phyloP scores from a whole-genome alignment of 306 rosid genomes.

The Betula pendula region DNA sequence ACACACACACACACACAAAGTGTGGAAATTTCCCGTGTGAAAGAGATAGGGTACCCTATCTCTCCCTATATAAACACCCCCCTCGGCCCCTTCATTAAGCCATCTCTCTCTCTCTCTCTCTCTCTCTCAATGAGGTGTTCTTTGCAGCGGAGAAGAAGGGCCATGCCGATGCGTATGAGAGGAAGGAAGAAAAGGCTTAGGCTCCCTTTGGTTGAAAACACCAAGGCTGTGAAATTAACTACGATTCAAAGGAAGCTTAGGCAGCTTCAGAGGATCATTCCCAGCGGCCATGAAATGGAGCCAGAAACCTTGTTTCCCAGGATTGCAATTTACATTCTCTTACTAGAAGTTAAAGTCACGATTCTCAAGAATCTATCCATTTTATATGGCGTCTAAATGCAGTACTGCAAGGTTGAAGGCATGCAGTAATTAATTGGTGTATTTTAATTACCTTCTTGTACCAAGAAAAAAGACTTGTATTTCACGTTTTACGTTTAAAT shows the following conservation, averaged over 20 bases:
- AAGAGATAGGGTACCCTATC: neutral
- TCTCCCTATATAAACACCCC: slow-evolving; percentile 20
- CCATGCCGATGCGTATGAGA: slow-evolving; percentile 38
- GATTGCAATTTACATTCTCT: slow-evolving; percentile 51
- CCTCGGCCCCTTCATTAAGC: slow-evolving; percentile 6
- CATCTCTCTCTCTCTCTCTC: slow-evolving; percentile 8
- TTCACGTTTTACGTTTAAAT: neutral
- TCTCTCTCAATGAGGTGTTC: slow-evolving; percentile 41
- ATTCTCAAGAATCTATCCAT: slow-evolving; percentile 57
- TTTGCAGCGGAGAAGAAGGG: slow-evolving; percentile 32
- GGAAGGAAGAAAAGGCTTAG: slow-evolving; percentile 56
- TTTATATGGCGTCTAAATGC: slow-evolving; percentile 52
- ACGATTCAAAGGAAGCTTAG: slow-evolving; percentile 43
- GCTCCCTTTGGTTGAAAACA: slow-evolving; percentile 31
- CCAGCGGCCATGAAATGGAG: slow-evolving; percentile 45
- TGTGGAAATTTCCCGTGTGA: neutral
- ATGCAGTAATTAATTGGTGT: neutral
- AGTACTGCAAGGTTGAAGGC: neutral
- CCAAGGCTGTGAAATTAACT: slow-evolving; percentile 14
- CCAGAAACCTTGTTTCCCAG: slow-evolving; percentile 43
- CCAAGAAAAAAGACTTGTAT: neutral
- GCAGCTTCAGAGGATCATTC: slow-evolving; percentile 56
- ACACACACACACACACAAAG: neutral
- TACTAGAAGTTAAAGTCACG: slow-evolving; percentile 58
- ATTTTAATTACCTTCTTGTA: too few species aligned